Base-by-base conservation (phyloP, 2,329 filamentous ascomycete species). In the Fusarium nanum region DNA sequence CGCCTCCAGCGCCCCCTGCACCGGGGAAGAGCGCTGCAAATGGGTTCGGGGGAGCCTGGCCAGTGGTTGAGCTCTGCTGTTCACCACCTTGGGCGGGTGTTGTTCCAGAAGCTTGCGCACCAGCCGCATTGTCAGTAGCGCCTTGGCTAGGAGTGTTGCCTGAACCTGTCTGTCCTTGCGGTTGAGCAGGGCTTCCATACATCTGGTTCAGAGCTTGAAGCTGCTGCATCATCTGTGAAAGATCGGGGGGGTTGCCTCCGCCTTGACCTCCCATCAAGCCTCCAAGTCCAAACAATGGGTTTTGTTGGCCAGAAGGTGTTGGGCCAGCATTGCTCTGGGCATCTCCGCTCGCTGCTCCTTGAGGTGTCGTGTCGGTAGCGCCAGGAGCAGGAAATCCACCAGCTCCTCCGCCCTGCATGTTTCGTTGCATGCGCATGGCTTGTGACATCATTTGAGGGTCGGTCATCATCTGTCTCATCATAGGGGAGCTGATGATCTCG, bases 391-490 rank as follows among this genome's bases (percentile, higher is more conserved):
- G 94, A 78, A 99, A 98, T 7, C 88, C 84, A 44, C 82, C 83
- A 42, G 81, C 83, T 64, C 81, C 84, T 52, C 83, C 83, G 58
- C 85, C 87, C 46, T 83, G 86, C 82, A 91, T 85, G 83, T 90
- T 88, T 60, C 92, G 87, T 77, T 94, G 92, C 89, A 98, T 91
- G 67, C 93, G 89, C 75, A 93, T 88, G 75, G 94, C 93, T 78
- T 92, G 90, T 61, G 93, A 87, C 70, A 99, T 88, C 74, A 93
- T 89, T 46, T 93, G 89, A 6, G 96, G 96, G 77, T 97, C 94
- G 67, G 93, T 95, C 86, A 99, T 91, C 92, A 98, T 96, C 54
- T 92, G 87, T 75, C 96, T 89, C 82, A 98, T 94, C 69, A 94
- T 88, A 0, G 94, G 94, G 25, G 94, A 96, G 65, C 93, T 91